Conservation (phyloP, 2,329 filamentous ascomycete genomes). For the Fusarium torulosum region DNA sequence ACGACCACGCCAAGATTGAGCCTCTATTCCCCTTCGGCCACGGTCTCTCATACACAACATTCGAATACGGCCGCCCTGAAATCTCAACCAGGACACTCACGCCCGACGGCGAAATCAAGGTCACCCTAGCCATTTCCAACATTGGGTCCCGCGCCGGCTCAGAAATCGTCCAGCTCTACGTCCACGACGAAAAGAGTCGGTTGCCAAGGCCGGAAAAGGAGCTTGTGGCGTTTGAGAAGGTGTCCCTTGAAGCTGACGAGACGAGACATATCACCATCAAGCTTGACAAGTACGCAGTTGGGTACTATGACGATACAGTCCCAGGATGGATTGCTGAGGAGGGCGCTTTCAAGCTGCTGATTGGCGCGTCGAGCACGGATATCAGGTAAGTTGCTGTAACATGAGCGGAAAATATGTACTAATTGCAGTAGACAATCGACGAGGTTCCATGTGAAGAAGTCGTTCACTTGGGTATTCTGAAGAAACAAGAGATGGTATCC, state of each 20-base stretch:
- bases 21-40: conserved; percentile 80
- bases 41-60: conserved; percentile 79
- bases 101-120: conserved; percentile 56
- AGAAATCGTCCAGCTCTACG: conserved; percentile 77
- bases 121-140: conserved; percentile 65
- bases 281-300: conserved; percentile 65
- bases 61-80: conserved; percentile 71
- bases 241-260: conserved; percentile 68
- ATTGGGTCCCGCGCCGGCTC: conserved; percentile 67
- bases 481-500: neutral
- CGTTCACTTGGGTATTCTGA: conserved; percentile 75
- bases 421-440: conserved; percentile 56
- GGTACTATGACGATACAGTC: conserved; percentile 72
- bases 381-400: conserved; percentile 64
- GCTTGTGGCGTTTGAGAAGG: conserved; percentile 76
- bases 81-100: conserved; percentile 59
- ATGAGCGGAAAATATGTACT: neutral
- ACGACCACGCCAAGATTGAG: conserved; percentile 70
- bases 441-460: conserved; percentile 71
- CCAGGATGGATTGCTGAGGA: conserved; percentile 75
- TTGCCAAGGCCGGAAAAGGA: conserved; percentile 78
- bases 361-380: conserved; percentile 73
- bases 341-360: conserved; percentile 69
- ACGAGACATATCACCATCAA: conserved; percentile 62
- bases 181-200: conserved; percentile 71